Evolutionary conservation across 2,329 filamentous ascomycete genomes (phyloP).

Genomic region (Kalmusia sp.): DNA sequence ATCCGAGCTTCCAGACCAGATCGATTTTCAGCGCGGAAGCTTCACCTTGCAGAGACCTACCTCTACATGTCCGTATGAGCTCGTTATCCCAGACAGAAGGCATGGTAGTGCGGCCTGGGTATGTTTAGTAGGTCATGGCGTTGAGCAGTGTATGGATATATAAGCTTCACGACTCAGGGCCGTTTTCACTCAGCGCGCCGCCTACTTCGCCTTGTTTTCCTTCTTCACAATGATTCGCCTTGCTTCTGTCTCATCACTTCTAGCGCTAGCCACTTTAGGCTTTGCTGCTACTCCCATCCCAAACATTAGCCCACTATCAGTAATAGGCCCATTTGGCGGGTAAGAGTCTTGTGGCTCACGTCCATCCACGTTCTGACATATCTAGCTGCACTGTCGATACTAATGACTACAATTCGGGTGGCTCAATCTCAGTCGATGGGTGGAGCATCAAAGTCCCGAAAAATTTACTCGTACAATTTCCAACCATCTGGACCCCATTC

Average conservation of each 20-base stretch:
- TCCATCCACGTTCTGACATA: background rate
- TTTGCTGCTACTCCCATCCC: slow-evolving; percentile 29
- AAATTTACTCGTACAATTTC: slow-evolving; percentile 59
- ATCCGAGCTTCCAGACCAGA: slow-evolving; percentile 16
- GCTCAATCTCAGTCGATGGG: slow-evolving; percentile 54
- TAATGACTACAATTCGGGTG: slow-evolving; percentile 53
- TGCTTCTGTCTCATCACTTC: slow-evolving; percentile 18
- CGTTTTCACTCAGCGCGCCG: background rate
- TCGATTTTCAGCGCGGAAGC: background rate
- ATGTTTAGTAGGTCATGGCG: background rate
- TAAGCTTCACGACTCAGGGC: background rate
- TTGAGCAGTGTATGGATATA: background rate
- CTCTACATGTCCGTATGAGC: slow-evolving; percentile 7
- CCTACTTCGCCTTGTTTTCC: background rate
- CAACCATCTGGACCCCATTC: slow-evolving; percentile 55
- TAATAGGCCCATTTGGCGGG: slow-evolving; percentile 38
- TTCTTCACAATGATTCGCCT: slow-evolving; percentile 26
- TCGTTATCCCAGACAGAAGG: background rate
- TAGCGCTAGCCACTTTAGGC: slow-evolving; percentile 26
- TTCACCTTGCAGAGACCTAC: background rate
- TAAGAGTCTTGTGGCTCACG: slow-evolving; percentile 14
- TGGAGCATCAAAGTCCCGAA: slow-evolving; percentile 56
- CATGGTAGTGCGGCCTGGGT: background rate
- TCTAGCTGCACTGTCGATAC: slow-evolving; percentile 22
- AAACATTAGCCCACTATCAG: slow-evolving; percentile 30